phyloP scores from a whole-genome alignment of 2,329 filamentous ascomycete species.

The Akanthomyces lecanii region DNA sequence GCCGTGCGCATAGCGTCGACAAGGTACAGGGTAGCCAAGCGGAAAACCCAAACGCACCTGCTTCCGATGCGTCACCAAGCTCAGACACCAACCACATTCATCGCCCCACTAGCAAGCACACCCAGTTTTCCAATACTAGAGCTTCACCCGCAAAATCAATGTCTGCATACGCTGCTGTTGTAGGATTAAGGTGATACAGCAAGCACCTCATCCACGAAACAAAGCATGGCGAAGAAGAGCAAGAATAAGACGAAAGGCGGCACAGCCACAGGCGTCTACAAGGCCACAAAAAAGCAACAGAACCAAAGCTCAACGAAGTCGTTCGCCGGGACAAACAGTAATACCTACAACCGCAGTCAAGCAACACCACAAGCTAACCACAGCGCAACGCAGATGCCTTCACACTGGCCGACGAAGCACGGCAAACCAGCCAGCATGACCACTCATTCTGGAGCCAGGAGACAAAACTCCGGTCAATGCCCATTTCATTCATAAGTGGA shows the following conservation, averaged over 20 bases:
- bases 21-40: background rate
- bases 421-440: constrained; percentile 21
- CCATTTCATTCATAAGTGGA: constrained; percentile 51
- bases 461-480: constrained; percentile 43
- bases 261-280: background rate
- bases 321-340: background rate
- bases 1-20: too few species aligned
- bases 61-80: background rate
- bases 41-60: background rate
- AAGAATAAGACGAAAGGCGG: background rate
- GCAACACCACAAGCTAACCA: background rate
- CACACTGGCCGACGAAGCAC: constrained; percentile 24
- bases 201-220: background rate
- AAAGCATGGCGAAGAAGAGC: background rate
- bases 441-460: constrained; percentile 32
- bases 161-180: too few species aligned
- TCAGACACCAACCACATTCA: too few species aligned
- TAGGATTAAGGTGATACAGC: background rate
- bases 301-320: background rate
- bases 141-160: background rate
- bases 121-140: background rate
- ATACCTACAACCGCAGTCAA: background rate
- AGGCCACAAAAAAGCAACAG: background rate
- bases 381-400: constrained; percentile 11
- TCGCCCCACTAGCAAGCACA: too few species aligned